Base-by-base conservation (phyloP, 768 basidiomycete genomes). In the Tephrocybe sp. region DNA sequence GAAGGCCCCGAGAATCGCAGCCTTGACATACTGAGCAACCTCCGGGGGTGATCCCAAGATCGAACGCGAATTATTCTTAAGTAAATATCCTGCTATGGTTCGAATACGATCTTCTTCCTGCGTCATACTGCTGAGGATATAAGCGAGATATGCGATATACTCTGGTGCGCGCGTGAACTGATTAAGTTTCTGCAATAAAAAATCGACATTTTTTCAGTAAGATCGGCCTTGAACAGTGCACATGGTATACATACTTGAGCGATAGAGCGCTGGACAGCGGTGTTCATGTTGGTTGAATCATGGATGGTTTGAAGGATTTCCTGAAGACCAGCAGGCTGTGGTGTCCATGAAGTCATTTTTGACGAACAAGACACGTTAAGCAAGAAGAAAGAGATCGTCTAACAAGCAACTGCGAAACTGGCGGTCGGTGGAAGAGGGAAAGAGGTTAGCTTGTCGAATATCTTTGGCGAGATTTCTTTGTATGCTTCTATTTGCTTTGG, bases 61-160 rank as follows among this genome's bases (percentile, higher is more conserved):
- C 57, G 88, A 78, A 51, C 84, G 80, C 39, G 91, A 82, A 62
- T 93, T 94, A 70, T 99, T 98, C 83, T 99, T 99, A 69, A 99
- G 83, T 19, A 98, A 77, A 62, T 98, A 91, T 38, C 96, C 96
- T 20, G 96, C 95, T 72, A 98, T 95, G 52, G 92, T 90, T 46
- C 96, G 84, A 67, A 96, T 92, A 44, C 89, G 87, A 65, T 92
- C 93, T 64, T 94, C 88, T 71, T 98, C 93, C 53, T 82, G 76
- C 1, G 85, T 77, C 75, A 90, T 72, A 39, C 78, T 76, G 51
- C 87, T 84, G 56, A 98, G 83, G 73, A 98, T 94, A 67, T 95
- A 91, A 17, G 89, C 89, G 56, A 99, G 85, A 79, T 99, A 98
- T 51, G 88, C 94, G 53, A 93, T 86, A 68, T 97, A 98, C 68